phyloP scores from a whole-genome alignment of 2,329 filamentous ascomycete genomes.

The Cercospora sp. region DNA sequence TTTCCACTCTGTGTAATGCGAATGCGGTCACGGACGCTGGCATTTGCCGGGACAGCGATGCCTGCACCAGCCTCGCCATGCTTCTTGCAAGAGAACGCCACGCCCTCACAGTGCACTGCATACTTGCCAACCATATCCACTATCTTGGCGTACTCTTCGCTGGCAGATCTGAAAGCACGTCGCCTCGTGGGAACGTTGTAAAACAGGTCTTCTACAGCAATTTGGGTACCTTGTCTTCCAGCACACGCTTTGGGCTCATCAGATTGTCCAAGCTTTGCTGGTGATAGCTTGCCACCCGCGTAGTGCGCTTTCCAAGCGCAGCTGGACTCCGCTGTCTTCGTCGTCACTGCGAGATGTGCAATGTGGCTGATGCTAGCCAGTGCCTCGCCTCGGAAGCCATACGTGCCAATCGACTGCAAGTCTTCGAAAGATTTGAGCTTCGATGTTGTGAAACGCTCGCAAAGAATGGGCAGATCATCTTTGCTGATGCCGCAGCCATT shows the following conservation, averaged over 20 bases:
- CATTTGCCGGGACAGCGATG: slow-evolving; percentile 73
- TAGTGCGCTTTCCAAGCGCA: slow-evolving; percentile 92
- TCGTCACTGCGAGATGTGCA: slow-evolving; percentile 91
- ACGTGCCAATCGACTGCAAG: slow-evolving; percentile 83
- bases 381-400: slow-evolving; percentile 96
- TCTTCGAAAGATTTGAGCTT: slow-evolving; percentile 95
- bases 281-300: slow-evolving; percentile 74
- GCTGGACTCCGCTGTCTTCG: slow-evolving; percentile 82
- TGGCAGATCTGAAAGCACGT: slow-evolving; percentile 83
- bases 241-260: slow-evolving; percentile 85
- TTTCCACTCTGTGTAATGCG: slow-evolving; percentile 82
- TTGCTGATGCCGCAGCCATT: slow-evolving; percentile 95
- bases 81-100: slow-evolving; percentile 96
- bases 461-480: slow-evolving; percentile 88
- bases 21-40: slow-evolving; percentile 77
- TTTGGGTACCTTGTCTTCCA: slow-evolving; percentile 86
- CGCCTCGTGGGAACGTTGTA: slow-evolving; percentile 91
- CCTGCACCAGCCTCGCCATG: slow-evolving; percentile 77
- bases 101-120: slow-evolving; percentile 85
- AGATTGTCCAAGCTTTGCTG: slow-evolving; percentile 83
- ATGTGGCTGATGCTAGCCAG: slow-evolving; percentile 98
- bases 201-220: slow-evolving; percentile 93
- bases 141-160: slow-evolving; percentile 97
- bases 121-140: slow-evolving; percentile 92
- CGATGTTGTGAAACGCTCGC: slow-evolving; percentile 94